A percentile compares a stretch with the other conserved stretches of the same genome.
These are phyloP conservation scores for Psophocarpus tetragonolobus DNA, from an alignment of 306 rosid genomes.

Conservation along the genomic window DNA sequence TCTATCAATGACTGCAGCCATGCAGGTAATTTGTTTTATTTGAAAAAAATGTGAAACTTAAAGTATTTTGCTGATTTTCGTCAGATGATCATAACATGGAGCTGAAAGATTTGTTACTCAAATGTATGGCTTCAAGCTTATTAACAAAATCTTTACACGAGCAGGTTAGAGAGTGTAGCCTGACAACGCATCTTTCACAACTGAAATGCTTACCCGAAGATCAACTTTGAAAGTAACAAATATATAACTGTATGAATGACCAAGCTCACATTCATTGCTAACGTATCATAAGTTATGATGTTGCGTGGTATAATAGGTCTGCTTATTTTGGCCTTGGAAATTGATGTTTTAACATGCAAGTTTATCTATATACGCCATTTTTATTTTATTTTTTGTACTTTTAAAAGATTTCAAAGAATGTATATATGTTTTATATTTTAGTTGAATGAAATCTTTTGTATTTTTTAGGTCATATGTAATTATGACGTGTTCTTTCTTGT, in stretches of 20 bases:
- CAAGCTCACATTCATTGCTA: neutral
- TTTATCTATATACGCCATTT: neutral
- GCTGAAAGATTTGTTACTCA: neutral
- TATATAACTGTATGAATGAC: neutral
- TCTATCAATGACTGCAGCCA: neutral
- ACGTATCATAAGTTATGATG: neutral
- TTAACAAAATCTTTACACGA: neutral
- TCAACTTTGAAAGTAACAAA: neutral
- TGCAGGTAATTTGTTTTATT: neutral
- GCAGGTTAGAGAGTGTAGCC: slow-evolving; percentile 9
- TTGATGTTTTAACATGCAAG: neutral
- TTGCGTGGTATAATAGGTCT: neutral
- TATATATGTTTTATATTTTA: neutral
- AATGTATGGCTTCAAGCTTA: neutral
- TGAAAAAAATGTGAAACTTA: neutral
- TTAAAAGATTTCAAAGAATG: neutral
- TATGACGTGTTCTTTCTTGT: neutral
- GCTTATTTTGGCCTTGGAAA: neutral
- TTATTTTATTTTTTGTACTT: neutral
- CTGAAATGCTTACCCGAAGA: neutral
- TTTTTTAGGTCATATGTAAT: neutral
- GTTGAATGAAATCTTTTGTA: neutral
- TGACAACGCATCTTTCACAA: neutral
- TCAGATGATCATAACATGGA: neutral
- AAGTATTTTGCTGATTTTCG: neutral